Percentiles rank a stretch among this genome's conserved stretches.
phyloP scores from a whole-genome alignment of 352 stramenopile species.

The Globisporangium mamillatum region DNA sequence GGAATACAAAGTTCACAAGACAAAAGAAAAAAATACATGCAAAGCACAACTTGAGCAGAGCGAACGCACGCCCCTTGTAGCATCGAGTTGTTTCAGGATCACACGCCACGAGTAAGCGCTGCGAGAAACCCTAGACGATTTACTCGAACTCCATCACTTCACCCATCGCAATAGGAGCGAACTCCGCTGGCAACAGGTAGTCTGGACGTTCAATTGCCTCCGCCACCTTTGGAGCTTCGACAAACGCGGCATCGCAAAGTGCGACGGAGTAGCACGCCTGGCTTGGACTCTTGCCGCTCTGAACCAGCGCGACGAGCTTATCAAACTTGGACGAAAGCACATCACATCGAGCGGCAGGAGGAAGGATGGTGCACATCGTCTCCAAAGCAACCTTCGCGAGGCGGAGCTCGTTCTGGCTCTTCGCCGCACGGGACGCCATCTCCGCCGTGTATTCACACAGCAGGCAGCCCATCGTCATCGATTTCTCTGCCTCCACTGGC shows the following conservation, averaged over 20 bases:
- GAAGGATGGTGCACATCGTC: constrained; percentile 74
- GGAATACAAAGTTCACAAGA: constrained; percentile 9
- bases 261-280: constrained; percentile 54
- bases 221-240: constrained; percentile 23
- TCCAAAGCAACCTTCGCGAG: constrained; percentile 69
- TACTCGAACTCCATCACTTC: constrained; percentile 54
- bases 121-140: neutral
- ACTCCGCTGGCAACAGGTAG: constrained; percentile 16
- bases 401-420: constrained; percentile 46
- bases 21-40: neutral
- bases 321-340: constrained; percentile 78
- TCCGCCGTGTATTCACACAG: constrained; percentile 81
- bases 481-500: constrained; percentile 22
- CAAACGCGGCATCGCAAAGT: constrained; percentile 50
- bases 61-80: neutral
- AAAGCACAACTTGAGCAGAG: neutral
- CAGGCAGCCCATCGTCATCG: constrained; percentile 62
- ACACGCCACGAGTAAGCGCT: neutral
- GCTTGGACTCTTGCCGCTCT: constrained; percentile 56
- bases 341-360: constrained; percentile 54
- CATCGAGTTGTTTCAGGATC: neutral
- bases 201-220: constrained; percentile 21
- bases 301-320: constrained; percentile 50
- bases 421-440: constrained; percentile 42
- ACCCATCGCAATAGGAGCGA: constrained; percentile 28